These are phyloP conservation scores for Neckera pumila DNA, from an alignment of 225 moss, liverwort and hornwort genomes.

Conservation along the genomic window DNA sequence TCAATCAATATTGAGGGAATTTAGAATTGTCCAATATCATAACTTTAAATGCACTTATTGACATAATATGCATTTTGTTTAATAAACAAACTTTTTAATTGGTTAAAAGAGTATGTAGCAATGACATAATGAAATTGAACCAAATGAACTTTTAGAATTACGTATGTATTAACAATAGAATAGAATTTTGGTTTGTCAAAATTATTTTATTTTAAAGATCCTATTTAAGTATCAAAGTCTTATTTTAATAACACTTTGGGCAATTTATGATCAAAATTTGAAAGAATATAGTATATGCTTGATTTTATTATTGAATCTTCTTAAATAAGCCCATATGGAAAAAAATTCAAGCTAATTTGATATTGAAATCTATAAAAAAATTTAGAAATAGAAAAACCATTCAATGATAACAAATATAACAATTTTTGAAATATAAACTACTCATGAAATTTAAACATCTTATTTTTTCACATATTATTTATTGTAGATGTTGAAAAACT, in stretches of 20 bases:
- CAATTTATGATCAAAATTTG: not conserved
- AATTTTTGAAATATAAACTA: not conserved
- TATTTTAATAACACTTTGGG: not conserved
- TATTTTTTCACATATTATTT: not conserved
- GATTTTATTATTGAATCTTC: not conserved
- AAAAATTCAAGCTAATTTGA: not conserved
- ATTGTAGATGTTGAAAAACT: not conserved
- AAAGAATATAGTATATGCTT: not conserved
- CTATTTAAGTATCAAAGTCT: not conserved
- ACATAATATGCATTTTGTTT: not conserved
- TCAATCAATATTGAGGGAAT: too few species aligned
- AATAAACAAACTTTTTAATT: accelerated
- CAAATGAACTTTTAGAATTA: not conserved
- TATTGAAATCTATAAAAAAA: not conserved
- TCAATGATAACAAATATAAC: not conserved
- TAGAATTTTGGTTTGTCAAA: not conserved
- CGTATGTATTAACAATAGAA: not conserved
- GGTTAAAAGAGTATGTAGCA: not conserved
- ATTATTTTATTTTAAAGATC: not conserved
- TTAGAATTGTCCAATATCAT: not conserved
- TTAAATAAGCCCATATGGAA: accelerated
- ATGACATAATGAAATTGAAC: not conserved
- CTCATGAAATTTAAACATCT: not conserved
- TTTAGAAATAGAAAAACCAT: not conserved
- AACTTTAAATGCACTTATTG: not conserved